phyloP scores from a whole-genome alignment of 2,329 filamentous ascomycete species.

The Pseudocercospora eumusae region DNA sequence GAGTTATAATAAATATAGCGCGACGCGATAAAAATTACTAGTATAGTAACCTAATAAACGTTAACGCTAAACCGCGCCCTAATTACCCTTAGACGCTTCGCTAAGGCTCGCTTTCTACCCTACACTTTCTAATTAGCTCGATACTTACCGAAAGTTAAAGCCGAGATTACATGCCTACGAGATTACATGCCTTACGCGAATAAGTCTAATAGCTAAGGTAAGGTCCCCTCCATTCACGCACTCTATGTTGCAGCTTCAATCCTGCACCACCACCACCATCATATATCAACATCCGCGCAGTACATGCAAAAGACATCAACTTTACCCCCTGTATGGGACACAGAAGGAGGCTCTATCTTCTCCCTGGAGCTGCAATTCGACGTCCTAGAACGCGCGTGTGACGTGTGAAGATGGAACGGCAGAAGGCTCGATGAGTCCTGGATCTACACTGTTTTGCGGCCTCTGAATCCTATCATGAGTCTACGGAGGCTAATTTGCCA shows the following conservation, averaged over 20 bases:
- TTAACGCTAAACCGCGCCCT: no score
- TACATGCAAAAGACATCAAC: not conserved
- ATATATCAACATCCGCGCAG: not conserved
- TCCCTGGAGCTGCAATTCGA: not conserved
- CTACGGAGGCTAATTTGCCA: not conserved
- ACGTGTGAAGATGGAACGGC: not conserved
- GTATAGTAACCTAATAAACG: no score
- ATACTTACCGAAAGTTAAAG: no score
- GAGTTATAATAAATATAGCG: no score
- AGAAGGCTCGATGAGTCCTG: not conserved
- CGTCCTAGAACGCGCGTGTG: not conserved
- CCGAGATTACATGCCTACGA: no score
- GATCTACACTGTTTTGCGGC: not conserved
- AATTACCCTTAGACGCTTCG: no score
- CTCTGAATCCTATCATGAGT: not conserved
- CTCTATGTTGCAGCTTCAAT: not conserved
- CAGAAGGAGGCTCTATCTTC: not conserved
- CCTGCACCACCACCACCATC: not conserved
- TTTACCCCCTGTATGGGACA: not conserved
- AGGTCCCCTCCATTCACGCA: not conserved
- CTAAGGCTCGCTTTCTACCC: no score
- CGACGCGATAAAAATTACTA: no score
- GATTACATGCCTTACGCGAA: no score
- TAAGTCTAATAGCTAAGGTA: no score
- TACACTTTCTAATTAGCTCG: no score